These are phyloP conservation scores for Xylariaceae sp. DNA, from an alignment of 2,329 filamentous ascomycete species.

Conservation along the genomic window DNA sequence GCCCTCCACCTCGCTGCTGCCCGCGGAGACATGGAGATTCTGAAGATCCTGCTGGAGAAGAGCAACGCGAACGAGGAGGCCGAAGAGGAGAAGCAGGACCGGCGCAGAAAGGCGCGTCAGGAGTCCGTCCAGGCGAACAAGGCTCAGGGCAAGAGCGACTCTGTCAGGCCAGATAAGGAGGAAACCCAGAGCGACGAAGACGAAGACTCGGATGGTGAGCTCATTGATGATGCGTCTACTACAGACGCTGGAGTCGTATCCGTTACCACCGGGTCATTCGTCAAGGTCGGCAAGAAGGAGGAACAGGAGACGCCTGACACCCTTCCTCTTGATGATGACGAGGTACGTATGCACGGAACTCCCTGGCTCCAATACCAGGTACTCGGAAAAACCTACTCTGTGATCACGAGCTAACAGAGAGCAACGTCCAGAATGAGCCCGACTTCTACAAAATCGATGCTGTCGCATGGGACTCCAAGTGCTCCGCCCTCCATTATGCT, in stretches of 20 bases:
- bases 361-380: no score
- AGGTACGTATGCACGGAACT: no score
- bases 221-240: slow-evolving; percentile 42
- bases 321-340: slow-evolving; percentile 46
- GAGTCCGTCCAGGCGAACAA: slow-evolving; percentile 21
- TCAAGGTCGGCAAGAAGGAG: slow-evolving; percentile 55
- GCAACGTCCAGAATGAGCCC: slow-evolving; percentile 48
- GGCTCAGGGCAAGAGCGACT: slow-evolving; percentile 14
- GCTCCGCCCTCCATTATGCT: slow-evolving; percentile 72
- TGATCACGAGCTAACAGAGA: slow-evolving; percentile 6
- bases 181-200: slow-evolving; percentile 32
- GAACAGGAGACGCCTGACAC: slow-evolving; percentile 36
- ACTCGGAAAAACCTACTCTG: no score
- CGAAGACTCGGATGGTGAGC: slow-evolving; percentile 40
- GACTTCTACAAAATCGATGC: slow-evolving; percentile 77
- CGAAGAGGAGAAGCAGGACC: slow-evolving; percentile 53
- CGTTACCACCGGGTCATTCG: slow-evolving; percentile 65
- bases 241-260: slow-evolving; percentile 48
- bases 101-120: slow-evolving; percentile 37
- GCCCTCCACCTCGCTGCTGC: slow-evolving; percentile 77
- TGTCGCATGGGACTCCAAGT: slow-evolving; percentile 71
- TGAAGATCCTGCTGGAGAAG: slow-evolving; percentile 66
- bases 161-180: slow-evolving; percentile 17
- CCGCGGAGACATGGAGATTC: slow-evolving; percentile 62
- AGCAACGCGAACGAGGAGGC: slow-evolving; percentile 69